Base-by-base conservation (phyloP, 164 flowering plant species). In the Annona cherimola region DNA sequence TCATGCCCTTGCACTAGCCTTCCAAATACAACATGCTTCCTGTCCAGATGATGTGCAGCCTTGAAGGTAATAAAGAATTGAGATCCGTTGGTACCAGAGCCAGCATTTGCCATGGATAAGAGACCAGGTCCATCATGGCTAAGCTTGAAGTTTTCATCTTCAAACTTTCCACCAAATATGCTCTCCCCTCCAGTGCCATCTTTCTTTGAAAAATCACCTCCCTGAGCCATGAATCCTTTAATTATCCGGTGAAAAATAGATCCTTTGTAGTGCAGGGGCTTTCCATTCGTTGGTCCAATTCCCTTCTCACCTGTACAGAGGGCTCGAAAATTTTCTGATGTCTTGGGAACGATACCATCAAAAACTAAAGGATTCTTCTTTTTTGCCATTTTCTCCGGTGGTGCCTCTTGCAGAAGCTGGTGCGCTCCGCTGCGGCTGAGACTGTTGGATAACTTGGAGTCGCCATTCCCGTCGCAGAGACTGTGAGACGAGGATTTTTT, bases 271-370 rank as follows among this genome's bases (percentile, higher is more conserved):
- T 93, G 98, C 69, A 95, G 79, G 35, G 95, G 90, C 71, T 76
- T 95, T 69, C 92, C 92, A 69, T 87, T 82, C 45, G 73, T 87
- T 61, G 81, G 75, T 35, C 99, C 88, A 65, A 78, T 83, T 42
- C 98, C 99, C 69, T 86, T 93, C 73, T 93, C 99, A 20, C 99
- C 99, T 95, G 77, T 96, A 83, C 99, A 96, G 8, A 96, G 87
- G n/a, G 97, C 98, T 43, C 99, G 96, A 62, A 96, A 96, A 72
- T 96, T 96, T 76, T 93, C 98, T 8, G 91, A 91, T 50, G 96
- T 91, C 83, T 86, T 88, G 44, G 99, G 96, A 75, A 83, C 96
- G 73, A 84, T 82, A 78, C 91, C 88, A 69, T 95, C 98, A 70
- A 86, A 95, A 43, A 91, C 97, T 55, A 85, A 69, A 4, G 92